Conservation (phyloP, 805 yeast genomes). For the Wickerhamomyces xylosicus region DNA sequence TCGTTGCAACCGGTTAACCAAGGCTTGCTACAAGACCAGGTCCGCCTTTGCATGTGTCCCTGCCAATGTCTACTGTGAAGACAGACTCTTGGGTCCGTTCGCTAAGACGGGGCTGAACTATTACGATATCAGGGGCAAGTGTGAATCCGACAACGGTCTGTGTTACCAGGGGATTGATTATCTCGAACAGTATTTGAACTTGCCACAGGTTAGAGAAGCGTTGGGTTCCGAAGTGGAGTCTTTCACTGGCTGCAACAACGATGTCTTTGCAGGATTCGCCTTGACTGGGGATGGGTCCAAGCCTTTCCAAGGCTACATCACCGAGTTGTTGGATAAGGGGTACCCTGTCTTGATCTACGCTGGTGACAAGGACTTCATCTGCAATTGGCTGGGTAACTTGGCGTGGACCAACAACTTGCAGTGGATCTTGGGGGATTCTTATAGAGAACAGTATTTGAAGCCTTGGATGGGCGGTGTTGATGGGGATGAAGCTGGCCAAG, state of each 20-base stretch:
- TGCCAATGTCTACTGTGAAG: conserved; percentile 73
- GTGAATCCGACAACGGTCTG: conserved; percentile 58
- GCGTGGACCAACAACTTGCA: conserved; percentile 67
- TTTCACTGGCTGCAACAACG: conserved; percentile 58
- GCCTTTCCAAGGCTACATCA: conserved; percentile 70
- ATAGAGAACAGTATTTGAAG: conserved; percentile 28
- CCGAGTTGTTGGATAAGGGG: conserved; percentile 56
- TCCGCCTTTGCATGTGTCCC: conserved; percentile 74
- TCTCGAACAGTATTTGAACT: conserved; percentile 67
- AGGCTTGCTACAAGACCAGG: conserved; percentile 53
- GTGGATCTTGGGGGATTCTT: conserved; percentile 50
- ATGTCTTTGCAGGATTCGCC: conserved; percentile 57
- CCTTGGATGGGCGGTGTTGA: conserved; percentile 29
- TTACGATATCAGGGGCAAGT: conserved; percentile 73
- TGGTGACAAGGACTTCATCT: conserved; percentile 90
- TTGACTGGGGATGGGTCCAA: conserved; percentile 78
- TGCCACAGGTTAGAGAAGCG: conserved; percentile 57
- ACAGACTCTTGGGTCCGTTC: conserved; percentile 57
- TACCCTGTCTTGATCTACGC: conserved; percentile 82
- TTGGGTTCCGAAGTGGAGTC: conserved; percentile 78
- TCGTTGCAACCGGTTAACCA: conserved; percentile 51
- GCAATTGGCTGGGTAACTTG: conserved; percentile 87
- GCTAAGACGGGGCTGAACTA: conserved; percentile 73
- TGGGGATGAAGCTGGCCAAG: conserved; percentile 52
- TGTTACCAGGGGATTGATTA: conserved; percentile 69